Evolutionary conservation across 2,329 filamentous ascomycete species (phyloP).

Genomic region (Aspergillus aculeatinus): DNA sequence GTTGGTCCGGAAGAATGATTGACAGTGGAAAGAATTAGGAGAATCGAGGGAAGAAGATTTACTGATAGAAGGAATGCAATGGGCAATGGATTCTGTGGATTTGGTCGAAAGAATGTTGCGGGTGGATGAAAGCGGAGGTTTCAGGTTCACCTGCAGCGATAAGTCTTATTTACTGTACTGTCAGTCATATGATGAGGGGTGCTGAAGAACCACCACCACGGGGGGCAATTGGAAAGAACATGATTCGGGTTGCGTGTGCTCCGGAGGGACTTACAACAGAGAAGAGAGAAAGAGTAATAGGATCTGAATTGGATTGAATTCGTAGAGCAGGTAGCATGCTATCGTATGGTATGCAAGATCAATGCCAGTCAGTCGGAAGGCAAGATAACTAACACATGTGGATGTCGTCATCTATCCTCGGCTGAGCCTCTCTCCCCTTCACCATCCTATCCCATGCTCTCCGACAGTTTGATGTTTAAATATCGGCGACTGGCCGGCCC

Average conservation of each 20-base stretch:
- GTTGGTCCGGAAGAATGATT: neutral
- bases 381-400: neutral
- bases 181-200: too few species aligned
- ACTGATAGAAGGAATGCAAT: neutral
- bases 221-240: too few species aligned
- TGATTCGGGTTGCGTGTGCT: too few species aligned
- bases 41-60: neutral
- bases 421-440: neutral
- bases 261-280: too few species aligned
- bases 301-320: neutral
- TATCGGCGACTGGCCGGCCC: neutral
- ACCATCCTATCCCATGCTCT: neutral
- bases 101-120: neutral
- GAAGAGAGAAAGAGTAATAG: too few species aligned
- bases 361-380: too few species aligned
- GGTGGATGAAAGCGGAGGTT: neutral
- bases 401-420: slow-evolving; percentile 2
- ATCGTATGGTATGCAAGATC: too few species aligned
- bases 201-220: too few species aligned
- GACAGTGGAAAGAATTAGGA: neutral
- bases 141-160: neutral
- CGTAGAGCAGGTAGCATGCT: too few species aligned
- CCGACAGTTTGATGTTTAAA: neutral
- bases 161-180: too few species aligned
- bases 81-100: neutral